A percentile compares a stretch with the other conserved stretches of the same genome.
Evolutionary conservation across 2,329 filamentous ascomycete genomes (phyloP).

Genomic region (Talaromyces rugulosus): DNA sequence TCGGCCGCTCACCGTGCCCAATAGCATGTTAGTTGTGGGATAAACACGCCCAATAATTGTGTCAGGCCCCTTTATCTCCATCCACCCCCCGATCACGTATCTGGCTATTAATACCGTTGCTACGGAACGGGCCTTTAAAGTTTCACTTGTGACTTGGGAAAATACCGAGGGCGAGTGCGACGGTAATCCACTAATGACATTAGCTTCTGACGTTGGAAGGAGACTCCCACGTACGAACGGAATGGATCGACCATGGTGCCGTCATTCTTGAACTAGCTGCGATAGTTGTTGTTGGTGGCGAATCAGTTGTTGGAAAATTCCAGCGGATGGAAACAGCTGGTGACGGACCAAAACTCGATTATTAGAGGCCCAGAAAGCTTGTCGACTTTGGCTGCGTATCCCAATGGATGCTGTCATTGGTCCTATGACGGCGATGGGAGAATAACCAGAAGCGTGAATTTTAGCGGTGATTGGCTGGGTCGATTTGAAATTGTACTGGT

Average conservation of each 20-base stretch:
- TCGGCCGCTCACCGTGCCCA: neutral
- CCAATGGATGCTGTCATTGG: neutral
- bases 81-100: neutral
- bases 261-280: neutral
- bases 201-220: neutral
- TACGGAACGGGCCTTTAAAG: slow-evolving; percentile 6
- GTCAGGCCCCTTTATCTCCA: neutral
- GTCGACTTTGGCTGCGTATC: neutral
- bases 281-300: neutral
- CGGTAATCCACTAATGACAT: neutral
- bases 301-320: neutral
- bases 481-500: neutral
- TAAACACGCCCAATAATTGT: neutral
- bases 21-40: neutral
- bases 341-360: neutral
- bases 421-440: neutral
- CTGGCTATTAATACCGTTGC: slow-evolving; percentile 3
- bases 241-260: neutral
- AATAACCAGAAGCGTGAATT: neutral
- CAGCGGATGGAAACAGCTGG: neutral
- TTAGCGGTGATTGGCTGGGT: neutral
- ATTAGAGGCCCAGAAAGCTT: neutral
- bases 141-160: neutral
- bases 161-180: neutral
- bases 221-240: neutral